phyloP scores from a whole-genome alignment of 306 rosid genomes.

The Vicia faba region DNA sequence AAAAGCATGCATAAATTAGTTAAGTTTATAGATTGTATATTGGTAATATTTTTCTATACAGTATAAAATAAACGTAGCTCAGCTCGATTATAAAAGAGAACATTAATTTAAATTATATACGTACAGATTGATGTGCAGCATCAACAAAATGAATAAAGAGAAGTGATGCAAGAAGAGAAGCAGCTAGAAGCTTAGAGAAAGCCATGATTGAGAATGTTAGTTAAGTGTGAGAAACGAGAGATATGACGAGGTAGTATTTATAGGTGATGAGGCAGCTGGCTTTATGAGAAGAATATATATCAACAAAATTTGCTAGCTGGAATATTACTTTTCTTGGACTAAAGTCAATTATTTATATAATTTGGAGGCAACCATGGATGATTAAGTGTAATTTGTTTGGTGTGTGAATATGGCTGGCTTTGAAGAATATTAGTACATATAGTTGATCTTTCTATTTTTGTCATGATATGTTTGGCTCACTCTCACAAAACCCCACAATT shows the following conservation, averaged over 20 bases:
- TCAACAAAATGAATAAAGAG: slow-evolving; percentile 43
- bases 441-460: slow-evolving; percentile 3
- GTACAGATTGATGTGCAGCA: slow-evolving; percentile 41
- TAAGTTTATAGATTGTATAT: neutral
- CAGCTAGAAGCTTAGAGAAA: slow-evolving; percentile 49
- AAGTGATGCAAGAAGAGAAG: slow-evolving; percentile 53
- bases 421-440: neutral
- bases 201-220: slow-evolving; percentile 41
- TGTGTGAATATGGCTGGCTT: slow-evolving; percentile 5
- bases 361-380: too few relatives aligned
- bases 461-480: neutral
- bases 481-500: neutral
- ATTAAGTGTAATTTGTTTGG: too few relatives aligned
- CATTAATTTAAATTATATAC: neutral
- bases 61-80: too few relatives aligned
- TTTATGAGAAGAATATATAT: neutral
- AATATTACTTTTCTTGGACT: neutral
- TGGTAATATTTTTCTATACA: too few relatives aligned
- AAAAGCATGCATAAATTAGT: slow-evolving; percentile 8
- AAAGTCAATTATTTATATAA: neutral
- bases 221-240: slow-evolving; percentile 29
- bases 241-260: slow-evolving; percentile 47
- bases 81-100: neutral
- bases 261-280: slow-evolving; percentile 36
- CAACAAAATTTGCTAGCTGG: neutral